Percentiles rank a stretch among this genome's conserved stretches.
Evolutionary conservation across 352 stramenopile genomes (phyloP).

Genomic region (Globisporangium irregulare): DNA sequence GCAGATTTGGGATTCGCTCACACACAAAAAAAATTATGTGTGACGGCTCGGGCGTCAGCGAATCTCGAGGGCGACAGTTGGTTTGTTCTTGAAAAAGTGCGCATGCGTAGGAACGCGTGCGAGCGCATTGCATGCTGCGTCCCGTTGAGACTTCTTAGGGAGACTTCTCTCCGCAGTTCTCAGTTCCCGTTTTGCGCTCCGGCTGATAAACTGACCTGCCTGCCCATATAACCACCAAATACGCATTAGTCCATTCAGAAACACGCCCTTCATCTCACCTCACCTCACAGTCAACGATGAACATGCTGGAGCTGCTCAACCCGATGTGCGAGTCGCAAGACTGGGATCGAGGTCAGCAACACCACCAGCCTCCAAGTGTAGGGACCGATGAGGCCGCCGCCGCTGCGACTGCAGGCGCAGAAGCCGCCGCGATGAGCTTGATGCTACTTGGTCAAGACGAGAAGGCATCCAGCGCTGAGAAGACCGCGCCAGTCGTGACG

Average conservation of each 20-base stretch:
- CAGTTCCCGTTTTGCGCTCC: constrained; percentile 11
- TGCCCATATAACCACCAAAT: not conserved
- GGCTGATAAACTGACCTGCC: not conserved
- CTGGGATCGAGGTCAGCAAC: not conserved
- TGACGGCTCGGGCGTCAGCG: constrained; percentile 16
- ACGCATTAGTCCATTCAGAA: not conserved
- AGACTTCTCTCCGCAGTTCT: not conserved
- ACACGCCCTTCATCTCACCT: not conserved
- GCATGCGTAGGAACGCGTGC: no score
- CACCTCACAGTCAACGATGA: constrained; percentile 16
- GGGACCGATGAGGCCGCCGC: not conserved
- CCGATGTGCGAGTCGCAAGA: constrained; percentile 14
- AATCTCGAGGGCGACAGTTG: constrained; percentile 18
- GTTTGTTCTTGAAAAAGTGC: not conserved
- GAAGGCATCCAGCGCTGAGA: not conserved
- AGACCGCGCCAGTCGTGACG: not conserved
- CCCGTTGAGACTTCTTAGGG: no score
- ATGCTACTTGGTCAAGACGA: constrained; percentile 14
- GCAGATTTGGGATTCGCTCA: constrained; percentile 22
- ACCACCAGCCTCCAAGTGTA: constrained; percentile 8
- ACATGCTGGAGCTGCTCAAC: constrained; percentile 33
- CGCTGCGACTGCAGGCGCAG: not conserved
- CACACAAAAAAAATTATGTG: constrained; percentile 15
- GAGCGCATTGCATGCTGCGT: no score
- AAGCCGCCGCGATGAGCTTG: constrained; percentile 12